These are phyloP conservation scores for Metschnikowia rubicola DNA, from an alignment of 805 yeast species.

Conservation along the genomic window DNA sequence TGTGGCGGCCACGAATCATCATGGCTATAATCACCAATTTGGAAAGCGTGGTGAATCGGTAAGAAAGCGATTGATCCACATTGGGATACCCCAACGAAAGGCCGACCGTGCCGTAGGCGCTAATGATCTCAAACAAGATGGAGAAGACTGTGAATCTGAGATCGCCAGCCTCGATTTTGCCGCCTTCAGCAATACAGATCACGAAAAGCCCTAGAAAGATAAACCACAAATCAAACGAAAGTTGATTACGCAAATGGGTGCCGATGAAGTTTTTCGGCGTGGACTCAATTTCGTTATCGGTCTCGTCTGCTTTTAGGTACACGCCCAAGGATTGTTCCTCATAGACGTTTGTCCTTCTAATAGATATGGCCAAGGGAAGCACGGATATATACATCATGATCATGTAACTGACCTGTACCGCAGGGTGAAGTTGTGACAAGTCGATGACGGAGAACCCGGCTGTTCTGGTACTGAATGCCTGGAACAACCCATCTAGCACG, in stretches of 20 bases:
- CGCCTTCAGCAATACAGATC: slow-evolving; percentile 82
- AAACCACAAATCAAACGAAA: slow-evolving; percentile 94
- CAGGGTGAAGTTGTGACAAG: slow-evolving; percentile 72
- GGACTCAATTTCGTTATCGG: slow-evolving; percentile 32
- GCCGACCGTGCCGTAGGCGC: slow-evolving; percentile 97
- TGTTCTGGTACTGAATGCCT: slow-evolving; percentile 89
- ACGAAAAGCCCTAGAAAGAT: slow-evolving; percentile 80
- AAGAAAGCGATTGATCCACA: slow-evolving; percentile 65
- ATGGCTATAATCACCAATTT: slow-evolving; percentile 83
- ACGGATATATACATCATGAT: slow-evolving; percentile 98
- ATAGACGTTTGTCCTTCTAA: slow-evolving; percentile 94
- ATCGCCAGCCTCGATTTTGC: slow-evolving; percentile 44
- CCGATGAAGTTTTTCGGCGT: slow-evolving; percentile 66
- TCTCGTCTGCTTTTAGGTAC: slow-evolving; percentile 46
- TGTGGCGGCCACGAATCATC: slow-evolving; percentile 93
- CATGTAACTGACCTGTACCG: slow-evolving; percentile 89
- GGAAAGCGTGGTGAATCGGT: slow-evolving; percentile 65
- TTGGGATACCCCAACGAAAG: slow-evolving; percentile 80
- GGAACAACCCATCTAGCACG: slow-evolving; percentile 80
- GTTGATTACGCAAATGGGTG: slow-evolving; percentile 84
- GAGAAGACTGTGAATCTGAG: slow-evolving; percentile 62
- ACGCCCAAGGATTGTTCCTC: slow-evolving; percentile 97
- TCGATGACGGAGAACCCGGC: slow-evolving; percentile 84
- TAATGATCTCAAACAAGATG: slow-evolving; percentile 80
- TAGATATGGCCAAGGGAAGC: slow-evolving; percentile 91